Evolutionary conservation across 345 rosid species (phyloP).

Genomic region (Streptanthus diversifolius): DNA sequence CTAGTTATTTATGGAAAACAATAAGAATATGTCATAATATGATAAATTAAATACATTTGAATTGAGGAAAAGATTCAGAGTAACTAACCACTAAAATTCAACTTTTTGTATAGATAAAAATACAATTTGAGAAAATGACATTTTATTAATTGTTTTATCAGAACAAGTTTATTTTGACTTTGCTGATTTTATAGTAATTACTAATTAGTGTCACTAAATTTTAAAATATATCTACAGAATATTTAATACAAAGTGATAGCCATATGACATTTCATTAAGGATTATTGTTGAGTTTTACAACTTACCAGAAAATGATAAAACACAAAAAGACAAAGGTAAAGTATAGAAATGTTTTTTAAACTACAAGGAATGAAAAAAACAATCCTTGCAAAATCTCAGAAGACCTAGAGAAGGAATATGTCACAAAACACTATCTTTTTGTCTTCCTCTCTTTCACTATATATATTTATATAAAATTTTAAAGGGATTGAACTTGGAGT

Average conservation of each 20-base stretch:
- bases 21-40: background rate
- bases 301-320: slow-evolving; percentile 31
- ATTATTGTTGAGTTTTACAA: slow-evolving; percentile 39
- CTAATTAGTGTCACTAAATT: background rate
- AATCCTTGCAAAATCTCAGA: slow-evolving; percentile 35
- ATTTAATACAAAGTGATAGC: background rate
- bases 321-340: slow-evolving; percentile 14
- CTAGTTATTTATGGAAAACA: background rate
- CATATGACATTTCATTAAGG: slow-evolving; percentile 31
- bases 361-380: slow-evolving; percentile 39
- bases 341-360: slow-evolving; percentile 25
- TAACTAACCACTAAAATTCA: background rate
- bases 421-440: slow-evolving; percentile 34
- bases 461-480: slow-evolving; percentile 27
- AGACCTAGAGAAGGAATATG: slow-evolving; percentile 32
- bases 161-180: background rate
- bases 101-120: background rate
- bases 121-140: background rate
- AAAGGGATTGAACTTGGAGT: slow-evolving; percentile 40
- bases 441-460: background rate
- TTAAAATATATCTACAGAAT: background rate
- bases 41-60: background rate
- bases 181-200: background rate
- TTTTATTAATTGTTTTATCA: background rate
- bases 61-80: background rate